Conservation (phyloP, 148 eudicot species). For the Fallopia convolvulus region DNA sequence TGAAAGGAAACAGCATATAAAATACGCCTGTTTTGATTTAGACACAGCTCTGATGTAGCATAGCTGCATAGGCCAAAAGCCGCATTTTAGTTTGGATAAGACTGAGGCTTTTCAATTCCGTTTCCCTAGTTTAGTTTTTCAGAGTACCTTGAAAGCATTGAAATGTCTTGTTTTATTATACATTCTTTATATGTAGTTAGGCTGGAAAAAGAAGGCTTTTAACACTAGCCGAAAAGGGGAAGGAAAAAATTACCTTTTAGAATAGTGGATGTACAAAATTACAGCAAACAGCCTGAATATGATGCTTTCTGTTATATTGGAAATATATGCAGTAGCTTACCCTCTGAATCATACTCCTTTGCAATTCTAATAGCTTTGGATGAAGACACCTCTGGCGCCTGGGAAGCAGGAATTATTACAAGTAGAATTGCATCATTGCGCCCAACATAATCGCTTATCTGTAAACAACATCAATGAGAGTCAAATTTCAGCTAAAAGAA, state of each 20-base stretch:
- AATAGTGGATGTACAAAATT: not conserved
- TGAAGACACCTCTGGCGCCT: slow-evolving; percentile 82
- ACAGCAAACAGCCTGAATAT: not conserved
- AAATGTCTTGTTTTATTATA: not conserved
- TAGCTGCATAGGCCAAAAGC: not conserved
- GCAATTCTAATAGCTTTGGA: slow-evolving; percentile 83
- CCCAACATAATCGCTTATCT: slow-evolving; percentile 75
- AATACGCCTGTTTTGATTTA: not conserved
- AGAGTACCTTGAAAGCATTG: not conserved
- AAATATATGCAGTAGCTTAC: slow-evolving; percentile 29
- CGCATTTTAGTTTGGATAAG: not conserved
- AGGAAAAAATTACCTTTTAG: not conserved
- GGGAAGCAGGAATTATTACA: slow-evolving; percentile 85
- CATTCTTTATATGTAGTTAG: not conserved
- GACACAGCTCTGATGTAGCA: not conserved
- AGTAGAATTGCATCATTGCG: slow-evolving; percentile 87
- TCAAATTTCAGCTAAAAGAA: slow-evolving; percentile 18
- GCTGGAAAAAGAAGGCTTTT: not conserved
- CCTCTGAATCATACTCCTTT: slow-evolving; percentile 85
- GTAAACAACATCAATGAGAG: slow-evolving; percentile 19
- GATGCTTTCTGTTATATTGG: not conserved
- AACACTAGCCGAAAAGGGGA: not conserved
- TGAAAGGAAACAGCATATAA: not conserved
- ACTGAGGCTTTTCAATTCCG: not conserved
- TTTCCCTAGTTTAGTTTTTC: not conserved